Evolutionary conservation across 306 rosid species (phyloP).

Genomic region (Cyclanthera cordifolia): DNA sequence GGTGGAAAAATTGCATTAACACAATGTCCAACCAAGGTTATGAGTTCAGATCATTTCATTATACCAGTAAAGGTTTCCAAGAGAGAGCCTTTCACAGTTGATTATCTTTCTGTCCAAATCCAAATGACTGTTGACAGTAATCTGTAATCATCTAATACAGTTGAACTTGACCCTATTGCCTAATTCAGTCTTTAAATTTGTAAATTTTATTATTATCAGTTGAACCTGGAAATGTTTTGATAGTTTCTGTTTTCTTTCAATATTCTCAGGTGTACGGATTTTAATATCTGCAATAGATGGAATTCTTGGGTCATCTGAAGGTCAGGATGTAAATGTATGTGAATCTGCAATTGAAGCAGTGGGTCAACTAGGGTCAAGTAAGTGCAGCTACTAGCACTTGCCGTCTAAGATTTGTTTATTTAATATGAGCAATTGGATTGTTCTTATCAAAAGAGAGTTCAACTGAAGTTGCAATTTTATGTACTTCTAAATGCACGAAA

Average conservation of each 20-base stretch:
- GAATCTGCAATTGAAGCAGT: slow-evolving; percentile 87
- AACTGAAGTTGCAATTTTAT: background rate
- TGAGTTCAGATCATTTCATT: background rate
- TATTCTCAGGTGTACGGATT: slow-evolving; percentile 40
- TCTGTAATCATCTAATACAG: background rate
- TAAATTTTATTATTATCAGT: background rate
- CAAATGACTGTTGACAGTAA: slow-evolving; percentile 1
- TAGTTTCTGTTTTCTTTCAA: slow-evolving; percentile 13
- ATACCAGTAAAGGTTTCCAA: background rate
- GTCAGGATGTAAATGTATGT: slow-evolving; percentile 50
- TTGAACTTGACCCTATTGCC: background rate
- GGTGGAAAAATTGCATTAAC: background rate
- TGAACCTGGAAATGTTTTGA: background rate
- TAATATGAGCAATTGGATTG: background rate
- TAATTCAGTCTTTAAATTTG: background rate
- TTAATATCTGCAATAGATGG: slow-evolving; percentile 56
- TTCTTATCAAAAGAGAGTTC: background rate
- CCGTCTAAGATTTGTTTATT: background rate
- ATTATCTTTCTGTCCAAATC: background rate
- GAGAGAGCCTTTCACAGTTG: background rate
- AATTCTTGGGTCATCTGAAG: slow-evolving; percentile 42
- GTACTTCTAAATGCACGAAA: background rate
- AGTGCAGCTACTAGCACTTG: slow-evolving; percentile 27
- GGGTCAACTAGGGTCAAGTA: slow-evolving; percentile 85
- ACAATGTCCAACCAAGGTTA: background rate